Percentiles rank a stretch among this genome's conserved stretches.
phyloP scores from a whole-genome alignment of 495 filamentous ascomycete genomes.

The Halenospora varia region DNA sequence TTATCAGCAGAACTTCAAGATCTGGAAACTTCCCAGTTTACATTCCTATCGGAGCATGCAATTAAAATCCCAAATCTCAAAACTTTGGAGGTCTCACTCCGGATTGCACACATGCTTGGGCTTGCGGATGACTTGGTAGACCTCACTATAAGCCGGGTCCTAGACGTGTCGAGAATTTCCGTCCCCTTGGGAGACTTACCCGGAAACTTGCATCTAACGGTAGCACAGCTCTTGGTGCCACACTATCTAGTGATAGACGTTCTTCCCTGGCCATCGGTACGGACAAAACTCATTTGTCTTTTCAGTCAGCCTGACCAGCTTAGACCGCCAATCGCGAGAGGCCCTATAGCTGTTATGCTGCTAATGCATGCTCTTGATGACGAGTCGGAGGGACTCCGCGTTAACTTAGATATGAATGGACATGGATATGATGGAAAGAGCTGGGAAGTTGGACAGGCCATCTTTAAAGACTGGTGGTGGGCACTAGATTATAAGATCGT shows the following conservation, averaged over 20 bases:
- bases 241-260: constrained; percentile 40
- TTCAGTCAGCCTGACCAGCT: constrained; percentile 32
- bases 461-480: constrained; percentile 44
- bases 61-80: neutral
- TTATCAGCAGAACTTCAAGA: constrained; percentile 1
- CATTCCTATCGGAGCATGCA: neutral
- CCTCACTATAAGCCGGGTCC: neutral
- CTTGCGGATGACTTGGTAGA: neutral
- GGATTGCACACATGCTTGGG: constrained; percentile 3
- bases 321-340: constrained; percentile 30
- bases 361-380: constrained; percentile 40
- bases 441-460: constrained; percentile 37
- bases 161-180: neutral
- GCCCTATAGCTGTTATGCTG: constrained; percentile 29
- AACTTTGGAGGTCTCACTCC: neutral
- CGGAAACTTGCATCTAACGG: constrained; percentile 26
- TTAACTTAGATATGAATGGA: constrained; percentile 18
- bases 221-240: constrained; percentile 27
- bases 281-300: constrained; percentile 37
- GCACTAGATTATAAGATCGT: constrained; percentile 34
- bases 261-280: constrained; percentile 39
- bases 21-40: constrained; percentile 10
- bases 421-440: constrained; percentile 26
- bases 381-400: constrained; percentile 30
- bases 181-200: constrained; percentile 16